Evolutionary conservation across 257 asterid species (phyloP).

Genomic region (Solanum gandarillasii): DNA sequence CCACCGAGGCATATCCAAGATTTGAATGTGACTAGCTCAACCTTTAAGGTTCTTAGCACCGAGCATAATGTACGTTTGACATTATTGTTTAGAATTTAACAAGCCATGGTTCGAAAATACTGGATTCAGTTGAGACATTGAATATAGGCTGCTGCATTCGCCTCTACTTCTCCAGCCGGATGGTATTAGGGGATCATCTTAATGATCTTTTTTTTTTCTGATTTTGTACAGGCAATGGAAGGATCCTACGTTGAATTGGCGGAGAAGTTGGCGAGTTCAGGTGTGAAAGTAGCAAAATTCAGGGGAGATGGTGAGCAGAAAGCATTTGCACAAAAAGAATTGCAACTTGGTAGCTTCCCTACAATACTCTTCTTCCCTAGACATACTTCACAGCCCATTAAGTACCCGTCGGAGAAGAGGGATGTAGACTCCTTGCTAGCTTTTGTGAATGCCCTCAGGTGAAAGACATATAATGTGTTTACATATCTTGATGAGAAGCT

Average conservation of each 20-base stretch:
- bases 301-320: constrained; percentile 84
- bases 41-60: not conserved
- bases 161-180: not conserved
- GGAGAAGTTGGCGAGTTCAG: constrained; percentile 44
- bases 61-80: not conserved
- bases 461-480: not conserved
- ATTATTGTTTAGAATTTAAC: not conserved
- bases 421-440: constrained; percentile 71
- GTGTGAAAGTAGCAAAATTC: constrained; percentile 74
- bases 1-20: not conserved
- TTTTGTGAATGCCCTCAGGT: constrained; percentile 63
- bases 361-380: constrained; percentile 65
- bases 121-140: not conserved
- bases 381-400: constrained; percentile 47
- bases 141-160: not conserved
- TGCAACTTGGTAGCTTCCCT: constrained; percentile 76
- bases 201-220: no score
- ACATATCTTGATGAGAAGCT: no score
- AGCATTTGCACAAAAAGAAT: constrained; percentile 46
- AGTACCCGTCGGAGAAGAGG: constrained; percentile 72
- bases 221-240: constrained; percentile 57
- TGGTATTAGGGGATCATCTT: not conserved
- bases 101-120: not conserved
- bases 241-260: constrained; percentile 55
- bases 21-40: not conserved